Base-by-base conservation (phyloP, 768 basidiomycete species). In the Lyophyllum decastes region DNA sequence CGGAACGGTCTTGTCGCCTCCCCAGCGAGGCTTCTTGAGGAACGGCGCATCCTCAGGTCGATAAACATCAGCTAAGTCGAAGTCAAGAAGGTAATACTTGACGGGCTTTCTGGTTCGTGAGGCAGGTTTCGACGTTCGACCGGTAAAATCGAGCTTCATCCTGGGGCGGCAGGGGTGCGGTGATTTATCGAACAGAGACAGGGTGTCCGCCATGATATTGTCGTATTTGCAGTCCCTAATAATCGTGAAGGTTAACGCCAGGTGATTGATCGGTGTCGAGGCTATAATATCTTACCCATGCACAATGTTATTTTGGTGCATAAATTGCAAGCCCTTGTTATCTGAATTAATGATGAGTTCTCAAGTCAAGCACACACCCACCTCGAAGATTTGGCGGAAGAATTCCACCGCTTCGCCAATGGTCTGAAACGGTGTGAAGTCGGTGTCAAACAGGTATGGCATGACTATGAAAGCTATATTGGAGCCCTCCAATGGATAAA, bases 321-420 rank as follows among this genome's bases (percentile, higher is more conserved):
- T 74, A n/a, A 71, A 77, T 21, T 62, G 59, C 1, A 77, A 33
- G 0, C 72, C 73, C 72, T n/a, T 76, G 25, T 16, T 16, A 34
- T 11, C 10, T 33, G 0, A 16, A 9, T 30, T 1, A 57, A 17
- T 9, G 26, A 7, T 10, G 48, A 45, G 58, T 24, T 24, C 63
- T 57, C 2, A 8, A 1, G 2, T 59, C 57, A 57, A 67, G 64
- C 8, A 64, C 59, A 17, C 63, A 54, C 14, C 49, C 33, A 72
- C 73, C 66, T 72, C 70, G 14, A 76, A 67, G 1, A 70, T 41
- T 49, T 75, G 73, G 0, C 61, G 50, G 48, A 77, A 63, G 33
- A 70, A 76, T n/a, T 71, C 72, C 16, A 59, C 64, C 60, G 30
- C 65, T 57, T 74, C 70, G 1, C 70, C 72, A 21, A 68, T 56